A percentile compares a stretch with the other conserved stretches of the same genome.
phyloP scores from a whole-genome alignment of 371 early-diverging fungal species.

The Mucor saturninus region DNA sequence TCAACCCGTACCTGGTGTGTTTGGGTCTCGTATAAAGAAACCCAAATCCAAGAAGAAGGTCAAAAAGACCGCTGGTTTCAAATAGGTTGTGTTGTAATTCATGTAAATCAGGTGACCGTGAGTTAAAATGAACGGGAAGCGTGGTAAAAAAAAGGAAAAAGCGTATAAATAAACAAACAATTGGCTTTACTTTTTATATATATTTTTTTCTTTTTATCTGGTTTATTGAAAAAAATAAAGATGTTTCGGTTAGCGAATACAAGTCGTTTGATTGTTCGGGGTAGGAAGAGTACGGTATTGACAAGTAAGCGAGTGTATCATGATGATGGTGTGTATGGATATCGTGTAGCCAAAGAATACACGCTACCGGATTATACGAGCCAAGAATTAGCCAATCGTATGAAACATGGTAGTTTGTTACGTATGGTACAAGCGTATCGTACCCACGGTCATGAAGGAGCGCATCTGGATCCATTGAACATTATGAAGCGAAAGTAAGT shows the following conservation, averaged over 20 bases:
- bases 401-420: slow-evolving; percentile 80
- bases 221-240: too few relatives aligned
- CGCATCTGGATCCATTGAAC: slow-evolving; percentile 88
- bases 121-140: slow-evolving; percentile 4
- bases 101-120: slow-evolving; percentile 34
- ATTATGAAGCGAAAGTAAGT: slow-evolving; percentile 71
- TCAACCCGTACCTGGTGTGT: slow-evolving; percentile 20
- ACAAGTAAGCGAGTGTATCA: slow-evolving; percentile 54
- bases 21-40: slow-evolving; percentile 16
- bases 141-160: slow-evolving; percentile 16
- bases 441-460: slow-evolving; percentile 82
- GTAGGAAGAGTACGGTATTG: background rate
- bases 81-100: background rate
- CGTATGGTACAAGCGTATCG: slow-evolving; percentile 88
- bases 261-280: background rate
- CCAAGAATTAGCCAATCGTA: slow-evolving; percentile 82
- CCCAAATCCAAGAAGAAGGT: slow-evolving; percentile 18
- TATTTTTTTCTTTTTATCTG: slow-evolving; percentile 9
- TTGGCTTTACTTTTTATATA: slow-evolving; percentile 1
- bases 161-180: background rate
- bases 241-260: slow-evolving; percentile 12
- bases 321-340: slow-evolving; percentile 85
- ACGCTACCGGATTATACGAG: slow-evolving; percentile 76
- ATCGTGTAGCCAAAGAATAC: slow-evolving; percentile 72
- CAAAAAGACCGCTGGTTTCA: slow-evolving; percentile 25